Conservation (phyloP, 163 green algal genomes). For the Scenedesmus sp. region DNA sequence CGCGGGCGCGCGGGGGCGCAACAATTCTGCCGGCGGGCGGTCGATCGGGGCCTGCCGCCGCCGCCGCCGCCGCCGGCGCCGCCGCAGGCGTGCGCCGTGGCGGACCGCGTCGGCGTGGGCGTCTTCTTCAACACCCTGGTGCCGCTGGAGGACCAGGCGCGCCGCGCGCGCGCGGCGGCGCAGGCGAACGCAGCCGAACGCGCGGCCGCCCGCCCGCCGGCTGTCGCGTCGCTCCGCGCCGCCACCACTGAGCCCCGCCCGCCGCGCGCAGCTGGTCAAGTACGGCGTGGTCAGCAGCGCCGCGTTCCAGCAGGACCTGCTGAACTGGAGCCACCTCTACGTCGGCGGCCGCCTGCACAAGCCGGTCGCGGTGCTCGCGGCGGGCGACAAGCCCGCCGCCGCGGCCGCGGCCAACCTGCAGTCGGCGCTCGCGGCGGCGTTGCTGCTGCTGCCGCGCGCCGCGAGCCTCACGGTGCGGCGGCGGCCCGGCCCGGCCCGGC, state of each 20-base stretch:
- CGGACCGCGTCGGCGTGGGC: conserved; percentile 72
- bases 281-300: conserved; percentile 80
- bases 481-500: too few relatives aligned
- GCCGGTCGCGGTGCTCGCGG: conserved; percentile 69
- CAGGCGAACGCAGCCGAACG: too few relatives aligned
- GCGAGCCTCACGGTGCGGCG: conserved; percentile 68
- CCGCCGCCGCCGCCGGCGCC: neutral
- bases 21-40: neutral
- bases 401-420: conserved; percentile 66
- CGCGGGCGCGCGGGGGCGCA: neutral
- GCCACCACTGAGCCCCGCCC: neutral
- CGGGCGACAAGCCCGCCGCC: neutral
- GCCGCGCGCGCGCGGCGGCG: too few relatives aligned
- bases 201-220: too few relatives aligned
- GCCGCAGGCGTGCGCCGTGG: conserved; percentile 46
- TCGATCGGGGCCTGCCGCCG: too few relatives aligned
- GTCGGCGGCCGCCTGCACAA: conserved; percentile 88
- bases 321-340: conserved; percentile 81
- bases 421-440: conserved; percentile 67
- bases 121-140: conserved; percentile 90
- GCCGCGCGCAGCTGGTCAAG: conserved; percentile 74
- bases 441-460: conserved; percentile 77
- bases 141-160: conserved; percentile 55
- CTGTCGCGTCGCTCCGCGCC: too few relatives aligned
- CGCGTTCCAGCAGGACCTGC: conserved; percentile 72